These are phyloP conservation scores for Saturnispora saitoi DNA, from an alignment of 805 yeast species.

Conservation along the genomic window DNA sequence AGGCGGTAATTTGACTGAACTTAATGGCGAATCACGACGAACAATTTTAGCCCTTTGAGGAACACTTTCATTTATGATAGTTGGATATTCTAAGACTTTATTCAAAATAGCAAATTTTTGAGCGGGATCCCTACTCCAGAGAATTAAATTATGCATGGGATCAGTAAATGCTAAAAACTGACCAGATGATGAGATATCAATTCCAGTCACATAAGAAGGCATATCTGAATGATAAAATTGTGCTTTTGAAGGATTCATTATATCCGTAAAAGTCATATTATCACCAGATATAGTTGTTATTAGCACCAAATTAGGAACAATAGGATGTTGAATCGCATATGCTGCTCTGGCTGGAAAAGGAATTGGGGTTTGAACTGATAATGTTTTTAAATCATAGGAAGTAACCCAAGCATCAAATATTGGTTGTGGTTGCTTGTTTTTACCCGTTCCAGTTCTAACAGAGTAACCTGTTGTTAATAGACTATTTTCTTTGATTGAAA, in stretches of 20 bases:
- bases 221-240: slow-evolving; percentile 61
- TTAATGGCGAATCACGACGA: slow-evolving; percentile 53
- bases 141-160: slow-evolving; percentile 47
- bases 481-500: slow-evolving; percentile 57
- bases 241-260: slow-evolving; percentile 65
- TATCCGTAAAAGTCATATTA: slow-evolving; percentile 77
- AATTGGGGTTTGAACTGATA: slow-evolving; percentile 68
- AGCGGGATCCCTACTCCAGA: slow-evolving; percentile 48
- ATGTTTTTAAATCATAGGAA: slow-evolving; percentile 67
- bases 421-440: slow-evolving; percentile 24
- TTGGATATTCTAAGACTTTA: slow-evolving; percentile 48
- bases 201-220: slow-evolving; percentile 34
- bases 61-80: slow-evolving; percentile 28
- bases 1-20: slow-evolving; percentile 76
- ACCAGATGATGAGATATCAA: slow-evolving; percentile 62
- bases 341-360: slow-evolving; percentile 88
- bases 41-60: slow-evolving; percentile 23
- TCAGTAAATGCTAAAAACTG: slow-evolving; percentile 69
- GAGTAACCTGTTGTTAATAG: slow-evolving; percentile 79
- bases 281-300: slow-evolving; percentile 64
- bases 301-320: slow-evolving; percentile 65
- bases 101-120: slow-evolving; percentile 28
- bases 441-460: slow-evolving; percentile 41
- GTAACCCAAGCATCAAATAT: slow-evolving; percentile 74
- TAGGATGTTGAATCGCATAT: slow-evolving; percentile 78